These are phyloP conservation scores for Penicillium canariense DNA, from an alignment of 495 filamentous ascomycete genomes.

Conservation along the genomic window DNA sequence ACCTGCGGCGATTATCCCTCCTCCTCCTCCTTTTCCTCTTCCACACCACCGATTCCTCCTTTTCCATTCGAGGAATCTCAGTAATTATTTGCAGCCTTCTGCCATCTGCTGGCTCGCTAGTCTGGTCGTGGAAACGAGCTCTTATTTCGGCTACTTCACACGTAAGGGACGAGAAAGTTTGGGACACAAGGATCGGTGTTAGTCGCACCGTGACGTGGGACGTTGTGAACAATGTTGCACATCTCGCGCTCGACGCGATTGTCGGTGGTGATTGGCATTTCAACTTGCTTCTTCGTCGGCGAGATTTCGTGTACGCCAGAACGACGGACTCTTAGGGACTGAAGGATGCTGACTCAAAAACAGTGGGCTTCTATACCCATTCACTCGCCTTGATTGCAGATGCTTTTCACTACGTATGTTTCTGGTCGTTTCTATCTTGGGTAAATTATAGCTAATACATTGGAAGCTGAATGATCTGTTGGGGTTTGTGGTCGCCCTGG, in stretches of 20 bases:
- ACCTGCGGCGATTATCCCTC: no score
- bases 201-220: background rate
- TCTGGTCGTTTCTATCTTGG: background rate
- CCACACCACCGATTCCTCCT: no score
- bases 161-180: background rate
- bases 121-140: background rate
- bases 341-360: constrained; percentile 9
- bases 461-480: constrained; percentile 83
- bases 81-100: background rate
- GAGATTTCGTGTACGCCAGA: constrained; percentile 45
- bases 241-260: constrained; percentile 42
- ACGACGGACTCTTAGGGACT: background rate
- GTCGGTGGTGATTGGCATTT: constrained; percentile 46
- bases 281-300: constrained; percentile 49
- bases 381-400: constrained; percentile 88
- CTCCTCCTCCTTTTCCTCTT: no score
- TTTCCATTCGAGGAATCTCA: no score
- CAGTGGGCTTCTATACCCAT: constrained; percentile 73
- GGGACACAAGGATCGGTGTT: no score
- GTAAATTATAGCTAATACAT: background rate
- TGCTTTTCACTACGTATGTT: constrained; percentile 85
- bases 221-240: constrained; percentile 21
- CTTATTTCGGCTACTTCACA: background rate
- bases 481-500: constrained; percentile 78
- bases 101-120: background rate